Evolutionary conservation across 169 alveolate genomes (phyloP), one percentile per base, ranked within the genome.

Genomic region (Eimeria tenella): DNA sequence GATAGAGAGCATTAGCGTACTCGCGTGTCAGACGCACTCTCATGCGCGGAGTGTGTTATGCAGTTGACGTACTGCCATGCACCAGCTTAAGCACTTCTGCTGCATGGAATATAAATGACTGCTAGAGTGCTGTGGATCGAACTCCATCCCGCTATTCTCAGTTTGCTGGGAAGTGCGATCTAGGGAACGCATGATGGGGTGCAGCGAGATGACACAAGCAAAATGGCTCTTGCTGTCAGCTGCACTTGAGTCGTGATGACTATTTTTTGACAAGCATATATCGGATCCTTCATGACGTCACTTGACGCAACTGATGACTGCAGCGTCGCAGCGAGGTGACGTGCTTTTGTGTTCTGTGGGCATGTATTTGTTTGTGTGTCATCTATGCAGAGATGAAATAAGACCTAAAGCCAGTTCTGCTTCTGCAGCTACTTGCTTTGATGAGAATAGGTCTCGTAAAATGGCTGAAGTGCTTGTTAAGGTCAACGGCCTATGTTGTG

Each of bases 331-430:
- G 6, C 62, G 7, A 56, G 65, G 19, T 7, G 65, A 9, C 13
- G 7, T 56, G 21, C 3, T 58, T 58, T 58, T 58, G 68, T 58
- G 11, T 0, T 0, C 3, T 58, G 11, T 77, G 87, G 65, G n/a
- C 19, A 73, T 23, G 56, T 31, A 3, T 58, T 17, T 15, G 77
- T 21, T 21, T 19, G 50, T 21, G 53, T 8, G 11, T 7, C 62
- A 42, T 74, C 4, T 8, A 74, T 74, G 25, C 1, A 2, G 11
- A 4, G 84, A 74, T 74, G 84, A 74, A 74, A 74, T n/a, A 74
- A 52, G 88, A 52, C 88, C 88, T 42, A 17, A 53, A 79, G 88
- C 88, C 88, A 79, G 88, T 79, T 79, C 88, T 79, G 88, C 88
- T 79, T 79, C 88, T 79, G 88, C 88, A 79, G 88, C 88, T 53